A percentile compares a stretch with the other conserved stretches of the same genome.
These are phyloP conservation scores for Penicillium nucicola DNA, from an alignment of 495 filamentous ascomycete species.

Conservation along the genomic window DNA sequence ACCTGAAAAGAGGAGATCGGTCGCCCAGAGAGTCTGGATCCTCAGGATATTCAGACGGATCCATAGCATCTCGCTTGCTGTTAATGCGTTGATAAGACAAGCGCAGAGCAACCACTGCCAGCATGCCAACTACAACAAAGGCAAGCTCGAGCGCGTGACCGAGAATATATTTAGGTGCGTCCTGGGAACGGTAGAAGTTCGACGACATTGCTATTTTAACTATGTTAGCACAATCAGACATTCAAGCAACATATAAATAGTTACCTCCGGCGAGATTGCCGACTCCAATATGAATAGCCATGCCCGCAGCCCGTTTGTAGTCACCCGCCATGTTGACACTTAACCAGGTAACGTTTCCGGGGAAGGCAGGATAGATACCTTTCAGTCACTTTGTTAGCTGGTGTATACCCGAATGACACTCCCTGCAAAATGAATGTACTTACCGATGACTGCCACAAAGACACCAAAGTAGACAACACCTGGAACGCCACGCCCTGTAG, in stretches of 20 bases:
- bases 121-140: slow-evolving; percentile 60
- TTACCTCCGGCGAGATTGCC: slow-evolving; percentile 66
- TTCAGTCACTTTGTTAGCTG: neutral
- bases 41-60: slow-evolving; percentile 40
- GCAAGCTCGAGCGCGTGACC: slow-evolving; percentile 68
- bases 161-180: slow-evolving; percentile 61
- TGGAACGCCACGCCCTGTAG: slow-evolving; percentile 45
- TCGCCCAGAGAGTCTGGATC: slow-evolving; percentile 62
- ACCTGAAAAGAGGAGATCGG: slow-evolving; percentile 62
- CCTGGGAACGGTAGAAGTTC: slow-evolving; percentile 69
- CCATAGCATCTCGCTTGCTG: slow-evolving; percentile 51
- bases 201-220: slow-evolving; percentile 57
- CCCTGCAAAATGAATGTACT: slow-evolving; percentile 58
- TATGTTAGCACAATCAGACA: slow-evolving; percentile 1
- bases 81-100: slow-evolving; percentile 60
- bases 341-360: slow-evolving; percentile 70
- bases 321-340: slow-evolving; percentile 68
- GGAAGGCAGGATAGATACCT: slow-evolving; percentile 46
- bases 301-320: slow-evolving; percentile 68
- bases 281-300: slow-evolving; percentile 72
- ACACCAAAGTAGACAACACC: slow-evolving; percentile 70
- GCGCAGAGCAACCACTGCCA: slow-evolving; percentile 54
- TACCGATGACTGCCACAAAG: slow-evolving; percentile 66
- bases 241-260: neutral
- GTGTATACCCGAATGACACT: neutral